Percentiles rank a stretch among this genome's conserved stretches.
Conservation (phyloP, 305 asterid genomes). For the Solanum hybrid region DNA sequence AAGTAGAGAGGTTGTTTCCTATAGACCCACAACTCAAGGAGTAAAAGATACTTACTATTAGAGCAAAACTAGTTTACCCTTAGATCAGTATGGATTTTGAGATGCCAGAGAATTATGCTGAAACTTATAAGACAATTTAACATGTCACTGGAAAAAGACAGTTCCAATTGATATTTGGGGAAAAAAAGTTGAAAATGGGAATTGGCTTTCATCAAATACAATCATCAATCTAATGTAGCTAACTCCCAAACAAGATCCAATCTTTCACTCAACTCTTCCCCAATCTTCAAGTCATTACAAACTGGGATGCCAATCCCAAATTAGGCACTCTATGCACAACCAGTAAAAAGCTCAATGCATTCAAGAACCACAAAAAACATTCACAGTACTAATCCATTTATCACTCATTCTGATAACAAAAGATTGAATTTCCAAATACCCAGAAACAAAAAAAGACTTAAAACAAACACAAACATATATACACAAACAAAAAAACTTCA, state of each 20-base stretch:
- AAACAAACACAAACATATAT: neutral
- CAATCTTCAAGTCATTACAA: neutral
- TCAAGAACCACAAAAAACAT: neutral
- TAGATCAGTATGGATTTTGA: neutral
- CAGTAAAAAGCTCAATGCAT: neutral
- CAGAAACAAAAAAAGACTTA: neutral
- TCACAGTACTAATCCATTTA: neutral
- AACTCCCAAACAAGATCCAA: neutral
- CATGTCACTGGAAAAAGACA: neutral
- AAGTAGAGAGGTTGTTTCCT: neutral
- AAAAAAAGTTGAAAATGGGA: neutral
- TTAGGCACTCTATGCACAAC: neutral
- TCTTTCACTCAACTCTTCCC: neutral
- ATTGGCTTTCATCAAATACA: neutral
- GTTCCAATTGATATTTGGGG: neutral
- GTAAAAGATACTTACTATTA: neutral
- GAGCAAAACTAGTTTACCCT: neutral
- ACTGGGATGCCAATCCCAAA: neutral
- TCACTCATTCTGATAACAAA: neutral
- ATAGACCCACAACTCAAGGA: neutral
- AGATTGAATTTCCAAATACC: neutral
- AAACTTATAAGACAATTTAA: neutral
- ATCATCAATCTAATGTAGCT: neutral
- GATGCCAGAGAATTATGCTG: neutral
- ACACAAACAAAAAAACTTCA: neutral